phyloP scores from a whole-genome alignment of 768 basidiomycete species.

The Auricularia heimuer region DNA sequence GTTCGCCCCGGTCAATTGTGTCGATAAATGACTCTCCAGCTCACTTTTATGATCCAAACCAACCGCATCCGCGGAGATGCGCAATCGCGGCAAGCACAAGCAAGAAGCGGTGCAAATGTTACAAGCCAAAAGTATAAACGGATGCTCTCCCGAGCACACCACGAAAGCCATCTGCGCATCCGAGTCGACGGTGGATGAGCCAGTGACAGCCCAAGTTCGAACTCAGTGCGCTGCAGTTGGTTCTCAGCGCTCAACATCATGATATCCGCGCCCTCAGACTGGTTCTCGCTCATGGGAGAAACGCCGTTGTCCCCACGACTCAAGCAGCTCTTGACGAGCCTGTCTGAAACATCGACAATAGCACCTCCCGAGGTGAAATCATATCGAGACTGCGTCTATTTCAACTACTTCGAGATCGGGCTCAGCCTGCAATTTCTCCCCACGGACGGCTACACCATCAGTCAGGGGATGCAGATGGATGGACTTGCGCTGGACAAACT shows the following conservation, averaged over 20 bases:
- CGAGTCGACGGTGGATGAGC: background rate
- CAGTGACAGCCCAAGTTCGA: background rate
- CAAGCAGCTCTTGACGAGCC: background rate
- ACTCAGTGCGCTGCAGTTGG: background rate
- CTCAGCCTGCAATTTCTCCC: slow-evolving; percentile 74
- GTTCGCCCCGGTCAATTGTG: too few species aligned
- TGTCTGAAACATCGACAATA: background rate
- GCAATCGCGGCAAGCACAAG: too few species aligned
- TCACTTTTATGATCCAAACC: too few species aligned
- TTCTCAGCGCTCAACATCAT: background rate
- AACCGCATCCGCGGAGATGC: too few species aligned
- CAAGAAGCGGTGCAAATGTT: too few species aligned
- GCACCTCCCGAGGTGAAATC: slow-evolving; percentile 58
- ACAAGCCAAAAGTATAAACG: too few species aligned
- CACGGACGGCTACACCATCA: slow-evolving; percentile 49
- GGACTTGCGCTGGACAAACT: slow-evolving; percentile 43
- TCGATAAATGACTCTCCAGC: too few species aligned
- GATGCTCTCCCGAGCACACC: too few species aligned
- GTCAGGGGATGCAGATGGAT: slow-evolving; percentile 31
- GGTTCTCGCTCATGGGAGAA: background rate
- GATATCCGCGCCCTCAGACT: background rate
- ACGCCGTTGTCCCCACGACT: background rate
- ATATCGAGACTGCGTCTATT: slow-evolving; percentile 77
- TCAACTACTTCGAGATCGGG: slow-evolving; percentile 74
- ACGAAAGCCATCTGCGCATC: background rate